These are phyloP conservation scores for Fusarium ambrosium DNA, from an alignment of 2,329 filamentous ascomycete genomes.

Conservation along the genomic window DNA sequence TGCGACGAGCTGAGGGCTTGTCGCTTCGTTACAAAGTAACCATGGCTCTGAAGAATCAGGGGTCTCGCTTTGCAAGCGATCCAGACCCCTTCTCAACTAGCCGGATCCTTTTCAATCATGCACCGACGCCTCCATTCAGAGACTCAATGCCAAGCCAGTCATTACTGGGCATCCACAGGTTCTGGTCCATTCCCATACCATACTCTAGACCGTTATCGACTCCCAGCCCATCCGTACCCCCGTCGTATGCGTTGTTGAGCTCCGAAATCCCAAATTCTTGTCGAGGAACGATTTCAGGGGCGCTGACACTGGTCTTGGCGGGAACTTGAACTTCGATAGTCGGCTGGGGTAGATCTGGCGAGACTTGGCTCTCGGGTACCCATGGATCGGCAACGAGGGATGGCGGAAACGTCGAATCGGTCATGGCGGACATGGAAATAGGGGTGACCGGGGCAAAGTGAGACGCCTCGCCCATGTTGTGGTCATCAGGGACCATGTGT, in stretches of 20 bases:
- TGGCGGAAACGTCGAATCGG: constrained; percentile 49
- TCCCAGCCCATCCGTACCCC: constrained; percentile 61
- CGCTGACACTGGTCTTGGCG: constrained; percentile 27
- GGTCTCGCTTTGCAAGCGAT: background rate
- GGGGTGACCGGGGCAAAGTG: constrained; percentile 39
- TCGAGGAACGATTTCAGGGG: constrained; percentile 38
- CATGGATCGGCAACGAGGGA: constrained; percentile 50
- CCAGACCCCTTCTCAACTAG: constrained; percentile 5
- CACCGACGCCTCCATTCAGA: constrained; percentile 49
- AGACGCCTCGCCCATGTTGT: constrained; percentile 43
- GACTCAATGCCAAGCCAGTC: constrained; percentile 53
- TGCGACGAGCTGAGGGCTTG: background rate
- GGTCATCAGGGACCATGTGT: constrained; percentile 45
- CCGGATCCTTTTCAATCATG: constrained; percentile 27
- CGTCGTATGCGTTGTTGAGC: constrained; percentile 65
- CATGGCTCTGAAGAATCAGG: constrained; percentile 27
- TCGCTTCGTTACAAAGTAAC: background rate
- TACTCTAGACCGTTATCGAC: constrained; percentile 59
- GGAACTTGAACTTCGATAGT: constrained; percentile 33
- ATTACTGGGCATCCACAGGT: constrained; percentile 52
- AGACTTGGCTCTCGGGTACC: constrained; percentile 48
- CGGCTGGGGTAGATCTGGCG: constrained; percentile 41
- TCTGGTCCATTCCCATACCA: constrained; percentile 58
- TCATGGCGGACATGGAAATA: constrained; percentile 41
- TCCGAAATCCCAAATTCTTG: constrained; percentile 55